Evolutionary conservation across 352 stramenopile genomes (phyloP).

Genomic region (Globisporangium radiosum): DNA sequence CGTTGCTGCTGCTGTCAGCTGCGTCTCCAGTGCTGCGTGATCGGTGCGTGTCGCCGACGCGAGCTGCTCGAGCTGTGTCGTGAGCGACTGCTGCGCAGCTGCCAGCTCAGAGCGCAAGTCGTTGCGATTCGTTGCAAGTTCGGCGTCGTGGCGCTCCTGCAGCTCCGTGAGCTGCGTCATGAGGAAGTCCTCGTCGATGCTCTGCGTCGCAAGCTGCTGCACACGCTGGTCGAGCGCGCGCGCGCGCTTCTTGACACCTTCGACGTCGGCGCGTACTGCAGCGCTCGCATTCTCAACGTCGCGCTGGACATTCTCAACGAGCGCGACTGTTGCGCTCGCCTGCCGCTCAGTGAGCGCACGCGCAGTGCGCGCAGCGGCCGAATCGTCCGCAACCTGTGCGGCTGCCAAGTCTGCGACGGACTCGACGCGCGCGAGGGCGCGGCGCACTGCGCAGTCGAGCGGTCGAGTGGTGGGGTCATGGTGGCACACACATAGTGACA

Average conservation of each 20-base stretch:
- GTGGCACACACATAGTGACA: too few species aligned
- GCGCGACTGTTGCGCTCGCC: not conserved
- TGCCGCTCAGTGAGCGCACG: constrained; percentile 9
- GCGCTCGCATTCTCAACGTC: constrained; percentile 1
- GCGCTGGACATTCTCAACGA: not conserved
- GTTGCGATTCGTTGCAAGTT: constrained; percentile 23
- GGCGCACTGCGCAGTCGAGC: constrained; percentile 18
- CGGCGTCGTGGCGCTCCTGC: constrained; percentile 45
- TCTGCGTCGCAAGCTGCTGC: constrained; percentile 11
- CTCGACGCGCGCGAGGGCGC: constrained; percentile 37
- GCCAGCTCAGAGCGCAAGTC: constrained; percentile 15
- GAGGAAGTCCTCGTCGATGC: constrained; percentile 46
- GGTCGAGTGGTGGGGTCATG: too few species aligned
- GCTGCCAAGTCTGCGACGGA: constrained; percentile 26
- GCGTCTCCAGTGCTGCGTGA: not conserved
- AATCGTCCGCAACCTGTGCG: constrained; percentile 24
- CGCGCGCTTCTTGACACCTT: constrained; percentile 20
- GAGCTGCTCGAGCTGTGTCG: not conserved
- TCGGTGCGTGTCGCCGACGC: not conserved
- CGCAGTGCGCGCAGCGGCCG: constrained; percentile 10
- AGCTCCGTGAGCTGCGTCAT: constrained; percentile 42
- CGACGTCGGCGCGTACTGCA: constrained; percentile 7
- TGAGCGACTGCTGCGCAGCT: constrained; percentile 21
- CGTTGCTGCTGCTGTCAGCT: constrained; percentile 10
- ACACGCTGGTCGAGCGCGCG: constrained; percentile 19